A percentile compares a stretch with the other conserved stretches of the same genome.
These are phyloP conservation scores for Fusarium temperatum DNA, from an alignment of 2,329 filamentous ascomycete genomes.

Conservation along the genomic window DNA sequence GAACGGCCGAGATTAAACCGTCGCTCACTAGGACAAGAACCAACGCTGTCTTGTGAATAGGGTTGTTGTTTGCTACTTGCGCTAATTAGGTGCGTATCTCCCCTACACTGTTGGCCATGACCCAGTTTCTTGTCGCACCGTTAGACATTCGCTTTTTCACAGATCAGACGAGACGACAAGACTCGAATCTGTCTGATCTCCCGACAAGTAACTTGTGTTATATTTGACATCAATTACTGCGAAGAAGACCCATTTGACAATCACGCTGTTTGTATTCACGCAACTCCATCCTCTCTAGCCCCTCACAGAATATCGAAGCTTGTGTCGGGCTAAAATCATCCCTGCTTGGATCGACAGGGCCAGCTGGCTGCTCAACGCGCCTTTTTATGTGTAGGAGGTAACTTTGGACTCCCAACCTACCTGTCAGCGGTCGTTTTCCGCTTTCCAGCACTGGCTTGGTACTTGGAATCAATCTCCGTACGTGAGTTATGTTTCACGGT, in stretches of 20 bases:
- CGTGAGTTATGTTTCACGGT: rapidly evolving
- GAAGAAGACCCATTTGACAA: rapidly evolving
- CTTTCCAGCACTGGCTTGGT: background rate
- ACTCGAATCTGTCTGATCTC: rapidly evolving
- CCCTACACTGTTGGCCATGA: rapidly evolving
- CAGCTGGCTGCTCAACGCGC: background rate
- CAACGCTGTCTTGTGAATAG: too few relatives aligned
- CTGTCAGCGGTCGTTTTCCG: too few relatives aligned
- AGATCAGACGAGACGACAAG: rapidly evolving
- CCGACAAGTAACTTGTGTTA: too few relatives aligned
- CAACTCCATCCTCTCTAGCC: background rate
- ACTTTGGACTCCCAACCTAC: rapidly evolving
- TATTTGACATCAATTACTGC: background rate
- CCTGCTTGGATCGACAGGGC: background rate
- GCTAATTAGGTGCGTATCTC: background rate
- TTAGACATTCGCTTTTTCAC: rapidly evolving
- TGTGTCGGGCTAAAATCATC: too few relatives aligned
- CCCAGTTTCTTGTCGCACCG: background rate
- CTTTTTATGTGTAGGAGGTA: background rate
- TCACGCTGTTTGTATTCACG: rapidly evolving
- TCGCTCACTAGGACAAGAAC: rapidly evolving
- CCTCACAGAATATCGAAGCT: background rate
- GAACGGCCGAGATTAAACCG: rapidly evolving
- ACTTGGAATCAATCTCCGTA: too few relatives aligned
- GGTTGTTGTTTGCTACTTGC: background rate